A percentile compares a stretch with the other conserved stretches of the same genome.
Conservation (phyloP, 2,329 filamentous ascomycete species). For the Cercospora sesami region DNA sequence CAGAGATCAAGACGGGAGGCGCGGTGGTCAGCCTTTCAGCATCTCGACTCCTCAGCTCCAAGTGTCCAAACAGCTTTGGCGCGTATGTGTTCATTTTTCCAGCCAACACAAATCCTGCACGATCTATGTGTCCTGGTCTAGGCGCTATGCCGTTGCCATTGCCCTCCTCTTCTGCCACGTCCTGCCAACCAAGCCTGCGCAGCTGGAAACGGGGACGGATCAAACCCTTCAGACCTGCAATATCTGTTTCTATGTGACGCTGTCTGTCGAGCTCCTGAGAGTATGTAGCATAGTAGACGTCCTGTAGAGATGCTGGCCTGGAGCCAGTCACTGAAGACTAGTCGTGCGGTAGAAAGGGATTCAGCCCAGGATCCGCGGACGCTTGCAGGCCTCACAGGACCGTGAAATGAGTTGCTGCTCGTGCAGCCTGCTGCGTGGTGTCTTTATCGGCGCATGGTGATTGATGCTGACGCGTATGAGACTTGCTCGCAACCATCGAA, state of each 20-base stretch:
- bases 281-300: not conserved
- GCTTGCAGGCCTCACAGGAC: not conserved
- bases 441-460: not conserved
- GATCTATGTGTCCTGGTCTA: not conserved
- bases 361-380: not conserved
- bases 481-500: not conserved
- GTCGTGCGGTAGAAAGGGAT: not conserved
- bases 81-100: not conserved
- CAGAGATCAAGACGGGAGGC: not conserved
- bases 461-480: not conserved
- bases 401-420: not conserved
- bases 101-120: not conserved
- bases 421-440: not conserved
- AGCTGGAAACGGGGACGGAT: not conserved
- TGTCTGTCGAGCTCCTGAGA: not conserved
- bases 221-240: not conserved
- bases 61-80: not conserved
- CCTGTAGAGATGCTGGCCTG: not conserved
- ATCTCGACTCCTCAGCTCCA: not conserved
- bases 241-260: not conserved
- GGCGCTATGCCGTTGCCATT: not conserved
- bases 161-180: not conserved
- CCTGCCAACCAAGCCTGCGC: not conserved
- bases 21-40: not conserved
- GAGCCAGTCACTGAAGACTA: not conserved